Evolutionary conservation across 257 asterid species (phyloP).

Genomic region (Nicotiana obtusifolia): DNA sequence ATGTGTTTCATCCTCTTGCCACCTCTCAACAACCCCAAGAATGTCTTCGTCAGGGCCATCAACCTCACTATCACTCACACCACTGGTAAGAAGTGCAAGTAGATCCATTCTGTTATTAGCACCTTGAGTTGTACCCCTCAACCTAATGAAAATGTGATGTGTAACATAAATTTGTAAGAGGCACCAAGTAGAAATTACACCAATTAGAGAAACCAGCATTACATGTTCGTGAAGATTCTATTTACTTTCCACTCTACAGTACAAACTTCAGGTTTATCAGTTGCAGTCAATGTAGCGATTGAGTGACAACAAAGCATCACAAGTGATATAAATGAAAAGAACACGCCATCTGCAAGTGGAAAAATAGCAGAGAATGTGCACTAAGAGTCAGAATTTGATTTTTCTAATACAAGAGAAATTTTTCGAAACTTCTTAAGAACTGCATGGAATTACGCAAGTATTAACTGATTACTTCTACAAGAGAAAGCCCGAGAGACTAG

Average conservation of each 20-base stretch:
- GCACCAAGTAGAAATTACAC: not conserved
- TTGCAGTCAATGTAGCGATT: not conserved
- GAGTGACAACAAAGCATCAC: not conserved
- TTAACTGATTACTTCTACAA: not conserved
- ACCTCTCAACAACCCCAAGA: constrained; percentile 79
- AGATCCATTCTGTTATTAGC: constrained; percentile 93
- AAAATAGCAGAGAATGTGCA: not conserved
- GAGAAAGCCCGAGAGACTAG: not conserved
- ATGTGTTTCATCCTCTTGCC: constrained; percentile 94
- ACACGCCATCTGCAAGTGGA: not conserved
- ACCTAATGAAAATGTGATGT: constrained; percentile 31
- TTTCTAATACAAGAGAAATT: not conserved
- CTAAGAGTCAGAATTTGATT: not conserved
- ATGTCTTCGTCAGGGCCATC: constrained; percentile 58
- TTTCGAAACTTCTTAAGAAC: not conserved
- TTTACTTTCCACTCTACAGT: not conserved
- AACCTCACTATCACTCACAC: constrained; percentile 69
- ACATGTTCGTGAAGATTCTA: not conserved
- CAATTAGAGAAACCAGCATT: not conserved
- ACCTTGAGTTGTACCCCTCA: constrained; percentile 79
- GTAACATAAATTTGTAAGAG: not conserved
- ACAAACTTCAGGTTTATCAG: not conserved
- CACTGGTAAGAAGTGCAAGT: constrained; percentile 74
- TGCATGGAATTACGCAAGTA: not conserved
- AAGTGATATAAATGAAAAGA: not conserved